Evolutionary conservation across 1,284 basidiomycete genomes (phyloP).

Genomic region (Ustilago tritici): DNA sequence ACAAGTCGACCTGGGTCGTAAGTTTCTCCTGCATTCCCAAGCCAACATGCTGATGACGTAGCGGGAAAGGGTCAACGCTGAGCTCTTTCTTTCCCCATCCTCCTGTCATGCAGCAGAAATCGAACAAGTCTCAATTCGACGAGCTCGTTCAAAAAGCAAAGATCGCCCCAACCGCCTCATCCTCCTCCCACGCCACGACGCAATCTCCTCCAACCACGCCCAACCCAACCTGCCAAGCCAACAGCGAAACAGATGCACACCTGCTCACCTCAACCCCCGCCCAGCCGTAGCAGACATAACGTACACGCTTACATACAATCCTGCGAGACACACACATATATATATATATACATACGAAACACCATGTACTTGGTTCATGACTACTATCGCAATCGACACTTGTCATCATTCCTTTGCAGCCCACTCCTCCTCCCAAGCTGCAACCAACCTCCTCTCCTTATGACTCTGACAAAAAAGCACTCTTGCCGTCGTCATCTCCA

Average conservation of each 20-base stretch:
- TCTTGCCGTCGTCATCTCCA: too few species aligned
- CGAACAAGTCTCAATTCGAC: constrained; percentile 49
- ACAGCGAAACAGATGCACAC: constrained; percentile 7
- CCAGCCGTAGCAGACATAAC: not conserved
- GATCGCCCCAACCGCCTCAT: constrained; percentile 11
- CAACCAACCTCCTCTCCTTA: too few species aligned
- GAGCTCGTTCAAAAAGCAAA: constrained; percentile 39
- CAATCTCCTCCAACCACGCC: not conserved
- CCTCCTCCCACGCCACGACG: not conserved
- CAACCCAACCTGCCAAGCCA: not conserved
- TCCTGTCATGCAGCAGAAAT: not conserved
- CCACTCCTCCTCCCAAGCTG: too few species aligned
- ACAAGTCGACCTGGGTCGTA: constrained; percentile 33
- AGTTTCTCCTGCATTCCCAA: not conserved
- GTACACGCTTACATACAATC: too few species aligned
- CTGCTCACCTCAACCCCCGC: constrained; percentile 20
- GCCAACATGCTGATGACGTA: too few species aligned
- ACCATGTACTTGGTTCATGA: too few species aligned
- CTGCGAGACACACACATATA: too few species aligned
- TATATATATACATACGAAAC: too few species aligned
- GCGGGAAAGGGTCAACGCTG: not conserved
- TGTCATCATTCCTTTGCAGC: too few species aligned
- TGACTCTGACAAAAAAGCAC: too few species aligned
- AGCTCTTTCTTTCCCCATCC: not conserved
- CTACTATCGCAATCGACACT: too few species aligned